A percentile compares a stretch with the other conserved stretches of the same genome.
phyloP scores from a whole-genome alignment of 1,284 basidiomycete species.

The Schizophyllum commune region DNA sequence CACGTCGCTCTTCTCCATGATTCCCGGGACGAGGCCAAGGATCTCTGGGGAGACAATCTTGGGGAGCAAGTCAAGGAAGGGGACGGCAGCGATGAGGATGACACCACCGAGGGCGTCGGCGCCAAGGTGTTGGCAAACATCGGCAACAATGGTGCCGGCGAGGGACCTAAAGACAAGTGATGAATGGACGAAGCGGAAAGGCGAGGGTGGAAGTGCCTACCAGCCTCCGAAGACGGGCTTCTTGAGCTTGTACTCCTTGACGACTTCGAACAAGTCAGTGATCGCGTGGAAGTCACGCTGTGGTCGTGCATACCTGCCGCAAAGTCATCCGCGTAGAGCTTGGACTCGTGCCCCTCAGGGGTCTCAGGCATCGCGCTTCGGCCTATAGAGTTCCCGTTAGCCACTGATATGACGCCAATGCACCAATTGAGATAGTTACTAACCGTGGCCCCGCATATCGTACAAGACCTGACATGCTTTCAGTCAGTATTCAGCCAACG shows the following conservation, averaged over 20 bases:
- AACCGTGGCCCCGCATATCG: slow-evolving; percentile 24
- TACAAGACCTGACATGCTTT: slow-evolving; percentile 21
- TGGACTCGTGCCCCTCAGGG: slow-evolving; percentile 13
- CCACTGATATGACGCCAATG: no score
- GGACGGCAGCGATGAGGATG: slow-evolving; percentile 5
- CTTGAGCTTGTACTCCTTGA: slow-evolving; percentile 15
- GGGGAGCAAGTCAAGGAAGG: background rate
- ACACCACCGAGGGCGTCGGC: slow-evolving; percentile 6
- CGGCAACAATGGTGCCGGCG: slow-evolving; percentile 5
- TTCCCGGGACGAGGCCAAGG: background rate
- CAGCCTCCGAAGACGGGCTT: slow-evolving; percentile 20
- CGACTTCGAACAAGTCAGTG: slow-evolving; percentile 2
- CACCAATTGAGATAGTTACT: background rate
- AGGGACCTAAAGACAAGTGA: no score
- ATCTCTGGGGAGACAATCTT: background rate
- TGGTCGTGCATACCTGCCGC: slow-evolving; percentile 6
- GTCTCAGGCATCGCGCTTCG: slow-evolving; percentile 16
- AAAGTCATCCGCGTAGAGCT: slow-evolving; percentile 20
- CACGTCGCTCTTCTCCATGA: slow-evolving; percentile 1
- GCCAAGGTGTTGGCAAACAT: slow-evolving; percentile 9
- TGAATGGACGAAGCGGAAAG: no score
- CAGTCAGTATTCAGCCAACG: background rate
- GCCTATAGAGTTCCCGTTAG: background rate
- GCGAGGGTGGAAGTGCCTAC: no score
- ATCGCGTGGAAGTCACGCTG: background rate